phyloP scores from a whole-genome alignment of 257 asterid genomes.

The Striga asiatica region DNA sequence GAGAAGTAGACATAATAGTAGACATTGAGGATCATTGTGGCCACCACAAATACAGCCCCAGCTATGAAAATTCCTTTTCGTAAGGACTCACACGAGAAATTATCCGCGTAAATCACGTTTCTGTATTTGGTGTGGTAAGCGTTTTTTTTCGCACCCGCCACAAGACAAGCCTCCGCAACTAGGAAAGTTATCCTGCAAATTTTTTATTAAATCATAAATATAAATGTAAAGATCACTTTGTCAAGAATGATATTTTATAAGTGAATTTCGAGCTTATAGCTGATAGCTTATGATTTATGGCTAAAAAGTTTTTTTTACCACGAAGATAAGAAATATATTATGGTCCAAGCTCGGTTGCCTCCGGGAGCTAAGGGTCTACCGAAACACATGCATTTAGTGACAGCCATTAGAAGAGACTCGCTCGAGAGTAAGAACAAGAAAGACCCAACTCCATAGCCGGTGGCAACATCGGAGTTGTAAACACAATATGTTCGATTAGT shows the following conservation, averaged over 20 bases:
- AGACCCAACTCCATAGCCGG: slow-evolving; percentile 92
- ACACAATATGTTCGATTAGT: slow-evolving; percentile 76
- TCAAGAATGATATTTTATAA: too few relatives aligned
- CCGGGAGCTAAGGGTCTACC: slow-evolving; percentile 83
- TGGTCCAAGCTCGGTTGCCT: slow-evolving; percentile 86
- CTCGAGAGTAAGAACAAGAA: slow-evolving; percentile 88
- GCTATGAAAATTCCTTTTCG: slow-evolving; percentile 87
- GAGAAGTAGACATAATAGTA: slow-evolving; percentile 74
- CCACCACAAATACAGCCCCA: slow-evolving; percentile 78
- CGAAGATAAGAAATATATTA: slow-evolving; percentile 63
- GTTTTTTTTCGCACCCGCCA: slow-evolving; percentile 68
- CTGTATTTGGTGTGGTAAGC: slow-evolving; percentile 81
- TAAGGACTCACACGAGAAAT: slow-evolving; percentile 61
- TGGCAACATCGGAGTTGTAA: slow-evolving; percentile 78
- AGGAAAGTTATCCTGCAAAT: slow-evolving; percentile 53
- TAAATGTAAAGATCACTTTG: not conserved
- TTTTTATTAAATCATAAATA: not conserved
- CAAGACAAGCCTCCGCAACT: slow-evolving; percentile 69
- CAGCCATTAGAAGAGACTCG: slow-evolving; percentile 81
- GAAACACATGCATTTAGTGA: slow-evolving; percentile 89
- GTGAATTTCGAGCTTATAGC: too few relatives aligned
- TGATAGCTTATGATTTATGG: not conserved
- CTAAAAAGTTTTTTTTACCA: slow-evolving; percentile 31
- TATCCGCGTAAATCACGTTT: slow-evolving; percentile 43
- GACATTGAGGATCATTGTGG: slow-evolving; percentile 64